Evolutionary conservation across 2,329 filamentous ascomycete species (phyloP).

Genomic region (Tympanopsis confertula): DNA sequence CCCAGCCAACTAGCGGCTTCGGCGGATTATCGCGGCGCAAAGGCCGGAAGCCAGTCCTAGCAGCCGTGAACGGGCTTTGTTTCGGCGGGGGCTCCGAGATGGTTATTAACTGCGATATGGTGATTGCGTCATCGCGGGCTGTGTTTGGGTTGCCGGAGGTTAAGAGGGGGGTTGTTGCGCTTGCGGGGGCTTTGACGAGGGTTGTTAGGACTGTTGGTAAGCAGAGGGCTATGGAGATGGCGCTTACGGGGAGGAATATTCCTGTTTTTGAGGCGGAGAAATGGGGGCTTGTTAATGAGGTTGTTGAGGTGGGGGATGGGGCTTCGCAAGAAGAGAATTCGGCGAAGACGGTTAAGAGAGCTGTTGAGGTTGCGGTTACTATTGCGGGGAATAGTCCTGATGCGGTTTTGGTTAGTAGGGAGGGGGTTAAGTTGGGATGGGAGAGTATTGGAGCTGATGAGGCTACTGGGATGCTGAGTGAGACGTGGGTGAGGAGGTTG

Average conservation of each 20-base stretch:
- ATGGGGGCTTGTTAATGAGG: slow-evolving; percentile 63
- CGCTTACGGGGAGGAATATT: slow-evolving; percentile 49
- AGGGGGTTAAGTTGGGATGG: slow-evolving; percentile 63
- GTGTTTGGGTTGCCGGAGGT: slow-evolving; percentile 63
- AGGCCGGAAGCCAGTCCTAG: slow-evolving; percentile 66
- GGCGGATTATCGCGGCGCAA: slow-evolving; percentile 53
- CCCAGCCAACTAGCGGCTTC: slow-evolving; percentile 36
- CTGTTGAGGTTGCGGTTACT: slow-evolving; percentile 46
- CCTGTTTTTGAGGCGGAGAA: slow-evolving; percentile 42
- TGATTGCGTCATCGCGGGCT: slow-evolving; percentile 47
- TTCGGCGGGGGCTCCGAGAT: slow-evolving; percentile 72
- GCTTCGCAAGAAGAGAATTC: slow-evolving; percentile 20
- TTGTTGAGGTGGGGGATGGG: slow-evolving; percentile 40
- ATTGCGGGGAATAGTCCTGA: slow-evolving; percentile 64
- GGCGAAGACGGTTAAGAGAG: slow-evolving; percentile 37
- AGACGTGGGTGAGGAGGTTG: slow-evolving; percentile 11
- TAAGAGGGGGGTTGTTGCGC: slow-evolving; percentile 56
- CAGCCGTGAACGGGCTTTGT: slow-evolving; percentile 65
- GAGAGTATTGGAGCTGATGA: slow-evolving; percentile 10
- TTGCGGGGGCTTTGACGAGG: slow-evolving; percentile 62
- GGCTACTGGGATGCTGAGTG: slow-evolving; percentile 9
- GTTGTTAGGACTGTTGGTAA: slow-evolving; percentile 54
- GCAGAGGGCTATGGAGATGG: slow-evolving; percentile 62
- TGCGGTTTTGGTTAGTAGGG: slow-evolving; percentile 59
- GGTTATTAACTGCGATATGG: slow-evolving; percentile 60